Percentiles rank a stretch among this genome's conserved stretches.
phyloP scores from a whole-genome alignment of 73 alveolate species.

The Uronychia setigera region DNA sequence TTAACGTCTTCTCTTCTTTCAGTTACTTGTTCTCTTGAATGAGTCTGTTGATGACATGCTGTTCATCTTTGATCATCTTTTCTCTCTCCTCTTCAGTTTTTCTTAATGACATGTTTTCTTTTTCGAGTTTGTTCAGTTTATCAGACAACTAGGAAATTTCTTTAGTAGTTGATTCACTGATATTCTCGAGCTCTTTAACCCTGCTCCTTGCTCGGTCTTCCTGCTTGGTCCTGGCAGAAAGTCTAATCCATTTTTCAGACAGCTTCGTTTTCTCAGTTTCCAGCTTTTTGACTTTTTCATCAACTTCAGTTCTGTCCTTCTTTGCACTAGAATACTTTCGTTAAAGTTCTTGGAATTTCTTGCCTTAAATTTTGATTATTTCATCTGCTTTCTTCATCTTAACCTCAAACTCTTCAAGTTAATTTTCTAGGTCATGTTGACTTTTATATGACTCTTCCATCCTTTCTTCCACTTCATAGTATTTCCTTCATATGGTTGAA shows the following conservation, averaged over 20 bases:
- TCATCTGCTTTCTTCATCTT: conserved; percentile 24
- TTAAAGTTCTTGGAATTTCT: conserved; percentile 45
- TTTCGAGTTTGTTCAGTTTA: conserved; percentile 3
- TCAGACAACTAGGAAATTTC: not conserved
- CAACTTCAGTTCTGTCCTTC: not conserved
- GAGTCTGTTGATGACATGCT: not conserved
- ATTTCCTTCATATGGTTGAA: not conserved
- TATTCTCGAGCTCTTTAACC: conserved; percentile 19
- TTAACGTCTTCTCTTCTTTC: conserved; percentile 10
- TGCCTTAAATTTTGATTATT: conserved; percentile 4
- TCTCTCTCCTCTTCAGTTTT: conserved; percentile 9
- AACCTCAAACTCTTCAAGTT: conserved; percentile 40
- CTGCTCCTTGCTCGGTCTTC: conserved; percentile 20
- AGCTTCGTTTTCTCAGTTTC: conserved; percentile 32
- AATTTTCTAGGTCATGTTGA: not conserved
- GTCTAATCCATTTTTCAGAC: conserved; percentile 41
- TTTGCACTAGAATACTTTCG: conserved; percentile 12
- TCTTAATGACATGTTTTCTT: not conserved
- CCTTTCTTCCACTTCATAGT: not conserved
- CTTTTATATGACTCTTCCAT: conserved; percentile 1
- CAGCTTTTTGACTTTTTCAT: conserved; percentile 6
- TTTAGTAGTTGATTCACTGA: conserved; percentile 2
- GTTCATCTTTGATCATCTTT: not conserved
- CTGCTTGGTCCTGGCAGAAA: conserved; percentile 21
- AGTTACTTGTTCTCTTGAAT: conserved; percentile 1